A percentile compares a stretch with the other conserved stretches of the same genome.
Evolutionary conservation across 1,139 yeast genomes (phyloP).

Genomic region (Protomyces inundatus): DNA sequence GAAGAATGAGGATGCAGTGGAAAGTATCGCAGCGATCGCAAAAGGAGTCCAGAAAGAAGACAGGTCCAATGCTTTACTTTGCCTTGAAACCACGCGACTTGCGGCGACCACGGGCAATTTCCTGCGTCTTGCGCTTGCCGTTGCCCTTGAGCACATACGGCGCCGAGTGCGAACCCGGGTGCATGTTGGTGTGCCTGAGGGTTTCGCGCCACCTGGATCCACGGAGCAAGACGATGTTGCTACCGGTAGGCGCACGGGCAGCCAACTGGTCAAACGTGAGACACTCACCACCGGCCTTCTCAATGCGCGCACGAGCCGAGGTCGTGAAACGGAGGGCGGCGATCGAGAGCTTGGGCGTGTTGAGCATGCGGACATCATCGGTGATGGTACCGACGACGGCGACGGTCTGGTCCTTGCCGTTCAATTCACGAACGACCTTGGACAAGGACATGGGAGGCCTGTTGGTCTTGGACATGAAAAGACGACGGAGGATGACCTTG

Average conservation of each 20-base stretch:
- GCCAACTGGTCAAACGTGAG: slow-evolving; percentile 99
- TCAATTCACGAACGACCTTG: slow-evolving; percentile 79
- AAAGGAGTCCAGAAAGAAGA: too few species aligned
- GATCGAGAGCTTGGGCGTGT: slow-evolving; percentile 93
- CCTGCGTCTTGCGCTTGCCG: slow-evolving; percentile 53
- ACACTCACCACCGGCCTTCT: slow-evolving; percentile 99
- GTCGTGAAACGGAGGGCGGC: slow-evolving; percentile 99
- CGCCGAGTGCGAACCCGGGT: slow-evolving; percentile 99
- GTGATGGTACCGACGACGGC: slow-evolving; percentile 99
- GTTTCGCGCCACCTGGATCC: slow-evolving; percentile 99
- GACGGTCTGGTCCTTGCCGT: slow-evolving; percentile 59
- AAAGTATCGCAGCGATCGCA: too few species aligned
- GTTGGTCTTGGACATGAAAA: slow-evolving; percentile 97
- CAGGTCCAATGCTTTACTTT: slow-evolving; percentile 41
- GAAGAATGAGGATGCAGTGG: too few species aligned
- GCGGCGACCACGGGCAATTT: slow-evolving; percentile 95
- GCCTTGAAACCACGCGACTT: slow-evolving; percentile 99
- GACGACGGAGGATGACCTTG: slow-evolving; percentile 90
- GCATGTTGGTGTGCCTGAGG: slow-evolving; percentile 99
- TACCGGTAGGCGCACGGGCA: slow-evolving; percentile 98
- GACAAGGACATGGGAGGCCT: slow-evolving; percentile 98
- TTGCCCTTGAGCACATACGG: slow-evolving; percentile 66
- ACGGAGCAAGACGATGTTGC: slow-evolving; percentile 95
- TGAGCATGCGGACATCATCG: slow-evolving; percentile 90
- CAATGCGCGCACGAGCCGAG: slow-evolving; percentile 95